These are phyloP conservation scores for Poa pratensis DNA, from an alignment of 176 grass and related monocot species.

Conservation along the genomic window DNA sequence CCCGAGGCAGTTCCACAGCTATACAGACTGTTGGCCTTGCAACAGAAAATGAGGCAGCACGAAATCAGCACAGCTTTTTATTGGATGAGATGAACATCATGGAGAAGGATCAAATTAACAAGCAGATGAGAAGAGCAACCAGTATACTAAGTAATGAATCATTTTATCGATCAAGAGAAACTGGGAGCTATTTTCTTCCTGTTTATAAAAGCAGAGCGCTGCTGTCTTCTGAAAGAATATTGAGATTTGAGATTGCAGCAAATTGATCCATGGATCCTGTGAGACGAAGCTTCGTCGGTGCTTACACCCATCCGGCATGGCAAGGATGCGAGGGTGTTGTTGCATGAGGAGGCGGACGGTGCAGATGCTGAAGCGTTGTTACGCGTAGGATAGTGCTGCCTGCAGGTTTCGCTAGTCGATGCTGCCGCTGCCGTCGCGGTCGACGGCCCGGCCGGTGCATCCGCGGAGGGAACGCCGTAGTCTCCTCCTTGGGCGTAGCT, in stretches of 20 bases:
- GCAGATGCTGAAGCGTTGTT: conserved; percentile 75
- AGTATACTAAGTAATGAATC: no score
- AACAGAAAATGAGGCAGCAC: background rate
- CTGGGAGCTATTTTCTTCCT: background rate
- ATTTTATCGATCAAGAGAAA: background rate
- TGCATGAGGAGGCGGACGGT: conserved; percentile 78
- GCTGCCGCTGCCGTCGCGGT: conserved; percentile 73
- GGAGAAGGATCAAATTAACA: background rate
- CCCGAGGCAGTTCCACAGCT: conserved; percentile 78
- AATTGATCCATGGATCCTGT: background rate
- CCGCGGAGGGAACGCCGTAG: conserved; percentile 66
- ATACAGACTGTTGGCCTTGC: conserved; percentile 76
- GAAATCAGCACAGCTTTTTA: background rate
- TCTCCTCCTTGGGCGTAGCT: conserved; percentile 15
- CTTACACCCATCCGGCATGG: conserved; percentile 50
- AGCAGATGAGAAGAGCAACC: no score
- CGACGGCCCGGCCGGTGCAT: conserved; percentile 68
- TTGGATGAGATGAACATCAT: no score
- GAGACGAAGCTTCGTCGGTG: no score
- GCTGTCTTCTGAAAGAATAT: background rate
- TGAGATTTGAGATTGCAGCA: background rate
- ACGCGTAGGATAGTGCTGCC: conserved; percentile 60
- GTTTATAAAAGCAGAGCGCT: background rate
- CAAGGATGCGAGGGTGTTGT: conserved; percentile 39
- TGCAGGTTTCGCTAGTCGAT: conserved; percentile 86